Evolutionary conservation across 495 filamentous ascomycete genomes (phyloP).

Genomic region (Penicillium odoratum): DNA sequence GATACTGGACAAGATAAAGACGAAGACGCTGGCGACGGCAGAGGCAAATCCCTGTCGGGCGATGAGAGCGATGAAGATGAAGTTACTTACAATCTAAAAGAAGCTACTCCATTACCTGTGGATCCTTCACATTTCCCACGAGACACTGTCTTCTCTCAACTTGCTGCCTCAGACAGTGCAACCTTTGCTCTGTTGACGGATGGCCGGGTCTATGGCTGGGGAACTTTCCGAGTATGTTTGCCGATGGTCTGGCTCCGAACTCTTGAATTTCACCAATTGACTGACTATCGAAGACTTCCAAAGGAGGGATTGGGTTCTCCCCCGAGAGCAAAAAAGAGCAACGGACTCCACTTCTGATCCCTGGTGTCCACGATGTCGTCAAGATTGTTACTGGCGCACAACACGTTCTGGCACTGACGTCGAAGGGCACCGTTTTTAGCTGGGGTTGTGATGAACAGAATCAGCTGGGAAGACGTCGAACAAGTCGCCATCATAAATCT

Average conservation of each 20-base stretch:
- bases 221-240: slow-evolving; percentile 30
- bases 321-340: slow-evolving; percentile 3
- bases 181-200: slow-evolving; percentile 63
- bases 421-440: slow-evolving; percentile 6
- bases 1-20: background rate
- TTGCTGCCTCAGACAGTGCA: slow-evolving; percentile 61
- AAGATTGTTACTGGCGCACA: slow-evolving; percentile 8
- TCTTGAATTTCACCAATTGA: background rate
- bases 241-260: background rate
- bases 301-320: slow-evolving; percentile 3
- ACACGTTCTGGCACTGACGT: slow-evolving; percentile 2
- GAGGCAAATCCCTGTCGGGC: background rate
- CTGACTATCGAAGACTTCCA: background rate
- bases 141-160: slow-evolving; percentile 45
- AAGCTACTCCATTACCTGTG: slow-evolving; percentile 6
- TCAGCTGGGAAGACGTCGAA: slow-evolving; percentile 7
- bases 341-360: slow-evolving; percentile 2
- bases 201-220: slow-evolving; percentile 68
- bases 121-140: slow-evolving; percentile 1
- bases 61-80: slow-evolving; percentile 7
- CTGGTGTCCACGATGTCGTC: background rate
- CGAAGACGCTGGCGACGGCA: background rate
- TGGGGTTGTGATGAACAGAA: slow-evolving; percentile 10
- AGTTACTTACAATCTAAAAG: slow-evolving; percentile 1
- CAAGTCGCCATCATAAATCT: slow-evolving; percentile 1